phyloP scores from a whole-genome alignment of 495 filamentous ascomycete genomes.

The Cercophora samala region DNA sequence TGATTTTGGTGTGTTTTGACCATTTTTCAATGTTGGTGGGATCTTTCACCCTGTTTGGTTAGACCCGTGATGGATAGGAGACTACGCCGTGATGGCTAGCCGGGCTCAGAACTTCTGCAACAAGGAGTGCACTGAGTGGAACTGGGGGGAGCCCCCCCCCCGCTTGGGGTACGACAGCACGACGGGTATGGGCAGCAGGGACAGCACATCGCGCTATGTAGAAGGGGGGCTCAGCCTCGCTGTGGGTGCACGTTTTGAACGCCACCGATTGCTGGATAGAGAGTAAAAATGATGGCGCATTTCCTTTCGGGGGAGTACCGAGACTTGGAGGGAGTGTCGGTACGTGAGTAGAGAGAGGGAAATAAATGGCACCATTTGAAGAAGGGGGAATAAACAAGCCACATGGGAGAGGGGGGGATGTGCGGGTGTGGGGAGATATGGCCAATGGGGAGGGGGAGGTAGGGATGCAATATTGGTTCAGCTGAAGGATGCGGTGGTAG shows the following conservation, averaged over 20 bases:
- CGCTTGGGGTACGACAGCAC: background rate
- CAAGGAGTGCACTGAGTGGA: no score
- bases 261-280: background rate
- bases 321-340: no score
- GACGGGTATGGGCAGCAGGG: no score
- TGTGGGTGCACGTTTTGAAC: background rate
- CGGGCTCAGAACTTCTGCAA: no score
- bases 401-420: background rate
- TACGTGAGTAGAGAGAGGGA: background rate
- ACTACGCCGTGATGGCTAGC: no score
- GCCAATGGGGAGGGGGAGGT: background rate
- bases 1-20: no score
- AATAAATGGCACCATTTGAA: no score
- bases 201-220: background rate
- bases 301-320: background rate
- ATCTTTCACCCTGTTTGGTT: no score
- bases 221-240: background rate
- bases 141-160: no score
- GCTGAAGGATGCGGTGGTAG: background rate
- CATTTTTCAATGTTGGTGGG: no score
- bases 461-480: background rate
- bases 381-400: background rate
- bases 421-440: background rate
- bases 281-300: background rate
- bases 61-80: no score